Base-by-base conservation (phyloP, 2,329 filamentous ascomycete genomes). In the Fusarium palustre region DNA sequence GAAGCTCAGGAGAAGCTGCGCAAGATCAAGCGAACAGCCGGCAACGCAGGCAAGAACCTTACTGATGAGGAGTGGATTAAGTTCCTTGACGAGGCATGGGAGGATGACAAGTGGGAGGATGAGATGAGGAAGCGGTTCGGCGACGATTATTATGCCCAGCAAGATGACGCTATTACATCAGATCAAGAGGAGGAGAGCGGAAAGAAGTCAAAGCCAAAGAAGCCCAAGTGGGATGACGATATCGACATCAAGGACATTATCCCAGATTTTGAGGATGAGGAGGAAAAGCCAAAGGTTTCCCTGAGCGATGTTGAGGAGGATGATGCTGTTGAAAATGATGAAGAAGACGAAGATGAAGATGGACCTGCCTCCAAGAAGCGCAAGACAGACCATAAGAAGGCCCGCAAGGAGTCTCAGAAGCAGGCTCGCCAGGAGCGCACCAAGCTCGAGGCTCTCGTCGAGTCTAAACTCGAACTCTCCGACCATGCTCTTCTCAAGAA, bases 241-340 rank as follows among this genome's bases (percentile, higher is more conserved):
- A 97, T 99, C 74, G 94, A 98, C 77, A 98, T 99, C 82, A 93
- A 92, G 65, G 95, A 97, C 78, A 86, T 97, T 52, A 83, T 97
- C 30, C 94, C 93, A 2, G 93, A 97, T 65, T 97, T 97, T 76
- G 88, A 92, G 22, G 92, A 93, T 28, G 87, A 88, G 9, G 81
- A 85, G 60, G 77, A 47, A 24, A 81, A 84, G 50, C 86, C 88
- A 22, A 81, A 82, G 2, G 80, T 91, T 62, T 81, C 81, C 2
- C 81, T 91, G 3, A 87, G 88, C 7, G 82, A 81, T 16, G 79
- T 77, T 2, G 81, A 79, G 13, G 81, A 79, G 12, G 79, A 80
- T 10, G 76, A 62, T 5, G 24, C 41, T 7, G 78, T 24, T 7
- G 78, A 79, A 0, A 79, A 79, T 5, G 50, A 46, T 7, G 78